These are phyloP conservation scores for Neofusicoccum umdonicola DNA, from an alignment of 2,329 filamentous ascomycete species.

Conservation along the genomic window DNA sequence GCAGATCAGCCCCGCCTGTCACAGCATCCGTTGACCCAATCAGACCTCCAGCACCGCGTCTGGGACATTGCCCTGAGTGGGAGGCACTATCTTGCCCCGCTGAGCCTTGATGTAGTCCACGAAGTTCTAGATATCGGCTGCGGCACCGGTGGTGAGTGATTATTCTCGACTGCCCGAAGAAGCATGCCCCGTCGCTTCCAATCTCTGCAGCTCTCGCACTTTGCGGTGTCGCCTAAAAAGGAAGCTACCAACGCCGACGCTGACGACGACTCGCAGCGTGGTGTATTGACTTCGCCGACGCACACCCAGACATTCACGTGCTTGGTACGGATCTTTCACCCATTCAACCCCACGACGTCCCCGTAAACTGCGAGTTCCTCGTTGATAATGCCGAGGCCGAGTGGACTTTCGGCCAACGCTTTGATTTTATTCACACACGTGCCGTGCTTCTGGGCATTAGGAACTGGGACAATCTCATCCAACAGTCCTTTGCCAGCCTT, in stretches of 20 bases:
- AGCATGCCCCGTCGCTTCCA: no score
- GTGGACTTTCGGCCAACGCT: constrained; percentile 54
- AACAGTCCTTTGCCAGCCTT: constrained; percentile 37
- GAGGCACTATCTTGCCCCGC: constrained; percentile 23
- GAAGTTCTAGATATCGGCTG: constrained; percentile 26
- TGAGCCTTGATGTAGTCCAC: constrained; percentile 20
- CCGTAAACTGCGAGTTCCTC: constrained; percentile 28
- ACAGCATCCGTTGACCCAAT: not conserved
- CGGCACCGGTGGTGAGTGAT: constrained; percentile 23
- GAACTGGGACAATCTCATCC: constrained; percentile 50
- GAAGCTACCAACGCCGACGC: not conserved
- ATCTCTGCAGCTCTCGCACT: no score
- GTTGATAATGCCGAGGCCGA: constrained; percentile 38
- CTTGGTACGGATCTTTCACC: constrained; percentile 31
- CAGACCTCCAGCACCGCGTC: constrained; percentile 27
- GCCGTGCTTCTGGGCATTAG: constrained; percentile 51
- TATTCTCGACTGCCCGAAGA: not conserved
- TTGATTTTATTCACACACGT: constrained; percentile 57
- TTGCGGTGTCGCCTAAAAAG: no score
- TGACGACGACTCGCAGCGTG: constrained; percentile 4
- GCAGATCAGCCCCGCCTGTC: not conserved
- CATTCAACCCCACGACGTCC: constrained; percentile 26
- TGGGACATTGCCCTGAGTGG: constrained; percentile 25
- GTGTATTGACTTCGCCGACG: constrained; percentile 22
- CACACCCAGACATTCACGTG: constrained; percentile 22